Percentiles rank a stretch among this genome's conserved stretches.
phyloP scores from a whole-genome alignment of 305 asterid genomes.

The Fraxinus nigra region DNA sequence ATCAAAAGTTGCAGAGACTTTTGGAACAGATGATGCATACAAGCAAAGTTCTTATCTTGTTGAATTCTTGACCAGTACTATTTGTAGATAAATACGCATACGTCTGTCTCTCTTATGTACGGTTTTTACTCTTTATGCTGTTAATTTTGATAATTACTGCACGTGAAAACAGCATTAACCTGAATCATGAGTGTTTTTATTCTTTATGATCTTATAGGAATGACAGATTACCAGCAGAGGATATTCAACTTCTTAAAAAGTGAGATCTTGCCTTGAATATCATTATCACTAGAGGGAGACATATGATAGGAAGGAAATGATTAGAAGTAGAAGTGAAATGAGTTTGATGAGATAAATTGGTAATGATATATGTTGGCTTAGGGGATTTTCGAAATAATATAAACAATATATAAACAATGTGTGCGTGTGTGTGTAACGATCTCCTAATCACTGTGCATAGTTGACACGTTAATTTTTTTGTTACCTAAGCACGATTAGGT shows the following conservation, averaged over 20 bases:
- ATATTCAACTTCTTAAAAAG: background rate
- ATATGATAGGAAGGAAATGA: background rate
- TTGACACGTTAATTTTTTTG: background rate
- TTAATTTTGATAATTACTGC: slow-evolving; percentile 11
- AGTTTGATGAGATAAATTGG: background rate
- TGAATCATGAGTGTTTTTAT: slow-evolving; percentile 13
- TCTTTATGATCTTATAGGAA: background rate
- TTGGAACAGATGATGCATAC: slow-evolving; percentile 41
- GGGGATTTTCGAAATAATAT: background rate
- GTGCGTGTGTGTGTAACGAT: background rate
- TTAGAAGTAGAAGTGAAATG: background rate
- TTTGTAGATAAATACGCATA: background rate
- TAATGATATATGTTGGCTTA: background rate
- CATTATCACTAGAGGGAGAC: background rate
- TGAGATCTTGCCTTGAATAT: background rate
- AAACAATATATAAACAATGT: background rate
- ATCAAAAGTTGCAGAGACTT: slow-evolving; percentile 20
- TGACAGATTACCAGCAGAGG: background rate
- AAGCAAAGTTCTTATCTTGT: slow-evolving; percentile 20
- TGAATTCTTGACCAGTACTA: slow-evolving; percentile 3
- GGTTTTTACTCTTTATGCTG: background rate
- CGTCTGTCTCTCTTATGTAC: background rate
- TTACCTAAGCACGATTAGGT: background rate
- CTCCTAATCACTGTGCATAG: background rate
- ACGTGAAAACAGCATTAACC: slow-evolving; percentile 8